phyloP scores from a whole-genome alignment of 345 rosid genomes.

The Corchorus capsularis region DNA sequence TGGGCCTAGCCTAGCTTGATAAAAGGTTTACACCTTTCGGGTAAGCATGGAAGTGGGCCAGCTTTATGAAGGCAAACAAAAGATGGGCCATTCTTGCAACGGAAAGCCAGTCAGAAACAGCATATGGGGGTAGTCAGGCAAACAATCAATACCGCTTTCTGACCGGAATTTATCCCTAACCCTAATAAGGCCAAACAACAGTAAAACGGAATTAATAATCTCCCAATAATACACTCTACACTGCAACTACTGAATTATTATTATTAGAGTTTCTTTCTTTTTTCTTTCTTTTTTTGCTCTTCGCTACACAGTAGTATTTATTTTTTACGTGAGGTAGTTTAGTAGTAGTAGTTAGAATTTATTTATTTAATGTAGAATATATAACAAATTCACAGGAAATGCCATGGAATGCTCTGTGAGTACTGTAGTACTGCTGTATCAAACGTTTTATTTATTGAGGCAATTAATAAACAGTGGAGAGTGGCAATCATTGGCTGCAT shows the following conservation, averaged over 20 bases:
- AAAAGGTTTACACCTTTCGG: neutral
- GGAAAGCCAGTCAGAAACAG: conserved; percentile 2
- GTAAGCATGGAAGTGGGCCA: neutral
- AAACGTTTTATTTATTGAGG: no score
- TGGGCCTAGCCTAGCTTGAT: neutral
- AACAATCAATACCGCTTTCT: neutral
- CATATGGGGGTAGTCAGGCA: neutral
- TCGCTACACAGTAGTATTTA: neutral
- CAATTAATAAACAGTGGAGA: neutral
- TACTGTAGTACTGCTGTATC: no score
- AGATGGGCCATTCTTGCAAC: neutral
- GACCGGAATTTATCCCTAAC: neutral
- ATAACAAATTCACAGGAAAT: neutral
- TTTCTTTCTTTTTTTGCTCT: neutral
- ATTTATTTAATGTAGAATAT: no score
- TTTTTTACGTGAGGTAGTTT: no score
- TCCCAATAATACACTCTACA: neutral
- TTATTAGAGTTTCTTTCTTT: neutral
- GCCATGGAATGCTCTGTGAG: neutral
- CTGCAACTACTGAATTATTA: neutral
- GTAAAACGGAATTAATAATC: neutral
- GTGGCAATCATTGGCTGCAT: neutral
- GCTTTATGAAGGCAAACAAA: neutral
- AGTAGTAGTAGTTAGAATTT: no score
- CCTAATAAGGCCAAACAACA: neutral